Evolutionary conservation across 1,284 basidiomycete species (phyloP).

Genomic region (Sutorius eximius): DNA sequence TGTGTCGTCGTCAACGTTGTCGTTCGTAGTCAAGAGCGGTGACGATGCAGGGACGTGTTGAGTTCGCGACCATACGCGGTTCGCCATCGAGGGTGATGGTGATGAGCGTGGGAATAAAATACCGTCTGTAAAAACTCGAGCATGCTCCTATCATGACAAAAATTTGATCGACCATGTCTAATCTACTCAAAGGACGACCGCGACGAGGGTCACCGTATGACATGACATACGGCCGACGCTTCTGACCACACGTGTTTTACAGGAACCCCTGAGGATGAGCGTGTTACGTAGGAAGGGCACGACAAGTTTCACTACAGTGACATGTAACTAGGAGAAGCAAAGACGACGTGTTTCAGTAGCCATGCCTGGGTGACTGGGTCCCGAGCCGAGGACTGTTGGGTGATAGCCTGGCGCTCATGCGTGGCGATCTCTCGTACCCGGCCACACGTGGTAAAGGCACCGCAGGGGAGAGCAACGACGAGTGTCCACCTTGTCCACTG

Average conservation of each 20-base stretch:
- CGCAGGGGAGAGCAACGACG: conserved; percentile 13
- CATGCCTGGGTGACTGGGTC: conserved; percentile 10
- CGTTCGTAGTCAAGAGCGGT: conserved; percentile 8
- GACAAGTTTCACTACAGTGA: not conserved
- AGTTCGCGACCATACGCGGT: conserved; percentile 22
- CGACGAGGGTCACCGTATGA: not conserved
- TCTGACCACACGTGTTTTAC: not conserved
- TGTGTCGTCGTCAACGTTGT: conserved; percentile 25
- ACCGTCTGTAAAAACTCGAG: too few relatives aligned
- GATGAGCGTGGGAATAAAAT: conserved; percentile 22
- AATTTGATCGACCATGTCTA: not conserved
- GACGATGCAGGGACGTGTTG: conserved; percentile 8
- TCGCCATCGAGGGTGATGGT: conserved; percentile 17
- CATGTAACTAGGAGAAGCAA: not conserved
- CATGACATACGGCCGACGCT: too few relatives aligned
- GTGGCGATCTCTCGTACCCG: conserved; percentile 20
- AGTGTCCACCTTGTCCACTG: not conserved
- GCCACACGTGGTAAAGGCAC: not conserved
- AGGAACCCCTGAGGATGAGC: not conserved
- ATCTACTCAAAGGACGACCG: too few relatives aligned
- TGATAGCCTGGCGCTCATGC: conserved; percentile 12
- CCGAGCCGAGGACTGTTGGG: conserved; percentile 14
- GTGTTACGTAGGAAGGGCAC: too few relatives aligned
- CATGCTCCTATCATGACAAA: not conserved
- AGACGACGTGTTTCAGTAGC: conserved; percentile 11